Conservation (phyloP, 345 rosid genomes). For the Lepidium africanum region DNA sequence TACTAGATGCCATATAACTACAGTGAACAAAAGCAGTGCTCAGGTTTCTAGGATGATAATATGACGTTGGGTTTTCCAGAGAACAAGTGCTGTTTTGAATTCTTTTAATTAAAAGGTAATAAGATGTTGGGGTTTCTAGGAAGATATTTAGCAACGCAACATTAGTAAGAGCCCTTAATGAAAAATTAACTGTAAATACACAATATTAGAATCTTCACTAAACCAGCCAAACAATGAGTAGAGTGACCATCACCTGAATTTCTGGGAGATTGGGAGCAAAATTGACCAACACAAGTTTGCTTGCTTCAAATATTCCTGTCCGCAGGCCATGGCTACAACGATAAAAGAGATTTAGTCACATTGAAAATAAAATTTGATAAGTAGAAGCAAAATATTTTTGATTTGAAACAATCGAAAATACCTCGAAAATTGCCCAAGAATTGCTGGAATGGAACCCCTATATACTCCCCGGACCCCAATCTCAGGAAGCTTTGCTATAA, state of each 20-base stretch:
- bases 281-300: slow-evolving; percentile 75
- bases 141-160: background rate
- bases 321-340: slow-evolving; percentile 80
- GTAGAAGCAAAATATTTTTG: background rate
- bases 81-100: background rate
- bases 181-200: background rate
- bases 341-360: slow-evolving; percentile 11
- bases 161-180: background rate
- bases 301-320: slow-evolving; percentile 92
- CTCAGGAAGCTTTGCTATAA: slow-evolving; percentile 85
- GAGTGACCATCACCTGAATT: slow-evolving; percentile 53
- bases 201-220: background rate
- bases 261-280: slow-evolving; percentile 87
- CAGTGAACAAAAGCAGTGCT: background rate
- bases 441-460: slow-evolving; percentile 94
- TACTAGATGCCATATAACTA: background rate
- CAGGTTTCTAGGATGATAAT: background rate
- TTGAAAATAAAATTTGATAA: background rate
- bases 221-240: background rate
- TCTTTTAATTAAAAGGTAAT: background rate
- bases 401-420: slow-evolving; percentile 16
- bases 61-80: background rate
- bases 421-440: slow-evolving; percentile 98
- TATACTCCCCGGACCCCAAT: slow-evolving; percentile 81
- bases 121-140: too few species aligned